Evolutionary conservation across 768 basidiomycete species (phyloP), one percentile per base, ranked within the genome.

Genomic region (Tricholoma terreum): DNA sequence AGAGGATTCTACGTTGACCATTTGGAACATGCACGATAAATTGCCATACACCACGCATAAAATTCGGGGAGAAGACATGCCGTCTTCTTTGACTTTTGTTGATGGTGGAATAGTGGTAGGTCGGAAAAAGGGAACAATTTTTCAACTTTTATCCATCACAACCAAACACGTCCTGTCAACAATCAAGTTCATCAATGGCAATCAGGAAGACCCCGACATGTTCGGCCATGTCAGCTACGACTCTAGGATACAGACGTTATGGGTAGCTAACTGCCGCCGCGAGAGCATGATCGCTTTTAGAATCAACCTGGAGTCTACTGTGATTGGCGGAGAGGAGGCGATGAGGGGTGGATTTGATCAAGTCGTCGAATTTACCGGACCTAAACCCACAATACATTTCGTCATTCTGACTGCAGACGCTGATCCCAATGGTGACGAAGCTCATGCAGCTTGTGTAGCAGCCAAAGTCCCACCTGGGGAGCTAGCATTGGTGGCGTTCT

Each of bases 211-310:
- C 64, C 77, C 77, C 14, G 90, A 91, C 8, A 93, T 94, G 89
- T 94, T 92, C 68, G 90, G 92, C 12, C 92, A 94, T 65, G 84
- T 88, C 61, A 87, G 83, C 65, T 94, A 94, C 66, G 92, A 94
- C 73, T 80, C 89, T 0, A 77, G 89, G 45, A 92, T 93, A 58
- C 89, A 89, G 73, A 92, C 90, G 0, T 76, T 94, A 30, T 94
- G 92, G 92, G 80, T 93, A 17, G 92, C 92, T 53, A 92, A 92
- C 67, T 90, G 84, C 69, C 84, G 89, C 45, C 82, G 92, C 21
- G 89, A 92, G 58, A 92, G 90, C 69, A 78, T 94, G 74, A 83
- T 94, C 34, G 92, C 90, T 12, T 77, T 92, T 66, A 89, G 85
- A 70, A 78, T 92, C 56, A 82, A 82, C 54, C 79, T 89, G 57